A percentile compares a stretch with the other conserved stretches of the same genome.
Conservation (phyloP, 306 rosid genomes). For the Cucumis hystrix region DNA sequence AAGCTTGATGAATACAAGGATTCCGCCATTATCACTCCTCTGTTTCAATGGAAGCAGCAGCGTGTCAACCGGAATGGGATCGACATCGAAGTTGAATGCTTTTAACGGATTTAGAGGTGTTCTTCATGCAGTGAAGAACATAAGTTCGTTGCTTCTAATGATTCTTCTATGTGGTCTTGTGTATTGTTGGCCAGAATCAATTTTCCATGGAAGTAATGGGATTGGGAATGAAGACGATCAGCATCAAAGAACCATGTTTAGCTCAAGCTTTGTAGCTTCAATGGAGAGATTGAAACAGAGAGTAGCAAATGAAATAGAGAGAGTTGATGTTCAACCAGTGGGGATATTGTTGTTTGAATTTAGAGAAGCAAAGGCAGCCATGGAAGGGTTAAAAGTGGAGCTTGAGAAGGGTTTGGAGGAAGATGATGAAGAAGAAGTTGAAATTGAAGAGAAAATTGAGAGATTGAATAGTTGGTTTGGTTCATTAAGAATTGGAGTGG, state of each 20-base stretch:
- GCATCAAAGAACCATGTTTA: slow-evolving; percentile 20
- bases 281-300: slow-evolving; percentile 47
- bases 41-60: slow-evolving; percentile 17
- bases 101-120: slow-evolving; percentile 77
- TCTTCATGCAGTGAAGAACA: slow-evolving; percentile 61
- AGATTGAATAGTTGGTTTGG: slow-evolving; percentile 47
- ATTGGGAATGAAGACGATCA: not conserved
- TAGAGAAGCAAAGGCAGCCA: slow-evolving; percentile 38
- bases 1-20: slow-evolving; percentile 51
- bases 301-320: slow-evolving; percentile 43
- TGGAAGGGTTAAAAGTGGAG: slow-evolving; percentile 47
- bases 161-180: slow-evolving; percentile 45
- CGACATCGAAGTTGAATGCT: slow-evolving; percentile 42
- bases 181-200: slow-evolving; percentile 52
- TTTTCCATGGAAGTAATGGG: slow-evolving; percentile 22
- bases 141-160: slow-evolving; percentile 54
- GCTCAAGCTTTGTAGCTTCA: slow-evolving; percentile 46
- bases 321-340: slow-evolving; percentile 30
- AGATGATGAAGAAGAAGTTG: not conserved
- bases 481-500: slow-evolving; percentile 57
- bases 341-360: slow-evolving; percentile 55
- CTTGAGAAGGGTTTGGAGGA: slow-evolving; percentile 32
- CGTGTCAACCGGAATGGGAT: slow-evolving; percentile 14
- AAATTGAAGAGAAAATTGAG: slow-evolving; percentile 13
- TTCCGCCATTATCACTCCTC: slow-evolving; percentile 33